These are phyloP conservation scores for Cytospora chrysosperma DNA, from an alignment of 2,329 filamentous ascomycete species.

Conservation along the genomic window DNA sequence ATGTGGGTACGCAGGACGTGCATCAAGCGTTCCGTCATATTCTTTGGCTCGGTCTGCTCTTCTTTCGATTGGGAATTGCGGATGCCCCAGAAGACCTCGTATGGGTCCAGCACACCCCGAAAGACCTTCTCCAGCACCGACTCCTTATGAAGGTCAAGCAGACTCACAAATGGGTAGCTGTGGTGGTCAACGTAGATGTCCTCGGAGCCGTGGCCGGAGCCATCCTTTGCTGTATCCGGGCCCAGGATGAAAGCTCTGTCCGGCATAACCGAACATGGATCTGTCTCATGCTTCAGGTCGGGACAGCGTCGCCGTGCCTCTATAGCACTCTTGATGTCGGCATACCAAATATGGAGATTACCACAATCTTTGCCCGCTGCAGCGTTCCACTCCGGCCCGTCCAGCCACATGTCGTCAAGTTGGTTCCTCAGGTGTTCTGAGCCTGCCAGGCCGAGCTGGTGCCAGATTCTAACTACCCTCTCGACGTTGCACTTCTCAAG, in stretches of 20 bases:
- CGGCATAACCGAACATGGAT: conserved; percentile 1
- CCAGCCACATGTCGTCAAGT: conserved; percentile 20
- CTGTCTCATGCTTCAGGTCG: conserved; percentile 1
- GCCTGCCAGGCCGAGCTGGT: not conserved
- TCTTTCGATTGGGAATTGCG: not conserved
- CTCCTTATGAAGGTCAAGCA: not conserved
- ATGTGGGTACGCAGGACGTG: not conserved
- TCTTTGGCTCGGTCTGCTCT: not conserved
- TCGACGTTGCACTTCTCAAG: not conserved
- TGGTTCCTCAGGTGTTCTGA: conserved; percentile 12
- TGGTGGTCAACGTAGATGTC: not conserved
- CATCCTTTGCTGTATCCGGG: not conserved
- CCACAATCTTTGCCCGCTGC: not conserved
- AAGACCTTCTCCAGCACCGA: not conserved
- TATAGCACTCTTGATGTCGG: not conserved
- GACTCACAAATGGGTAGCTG: not conserved
- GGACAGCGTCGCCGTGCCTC: not conserved
- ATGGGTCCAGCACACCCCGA: not conserved
- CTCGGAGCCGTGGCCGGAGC: accelerated
- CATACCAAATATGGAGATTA: conserved; percentile 17
- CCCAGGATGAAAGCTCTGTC: not conserved
- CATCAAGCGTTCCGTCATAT: not conserved
- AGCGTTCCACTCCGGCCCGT: not conserved
- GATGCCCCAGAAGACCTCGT: not conserved
- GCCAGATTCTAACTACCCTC: not conserved